phyloP scores from a whole-genome alignment of 2,329 filamentous ascomycete species.

The Malbranchea cinnamomea region DNA sequence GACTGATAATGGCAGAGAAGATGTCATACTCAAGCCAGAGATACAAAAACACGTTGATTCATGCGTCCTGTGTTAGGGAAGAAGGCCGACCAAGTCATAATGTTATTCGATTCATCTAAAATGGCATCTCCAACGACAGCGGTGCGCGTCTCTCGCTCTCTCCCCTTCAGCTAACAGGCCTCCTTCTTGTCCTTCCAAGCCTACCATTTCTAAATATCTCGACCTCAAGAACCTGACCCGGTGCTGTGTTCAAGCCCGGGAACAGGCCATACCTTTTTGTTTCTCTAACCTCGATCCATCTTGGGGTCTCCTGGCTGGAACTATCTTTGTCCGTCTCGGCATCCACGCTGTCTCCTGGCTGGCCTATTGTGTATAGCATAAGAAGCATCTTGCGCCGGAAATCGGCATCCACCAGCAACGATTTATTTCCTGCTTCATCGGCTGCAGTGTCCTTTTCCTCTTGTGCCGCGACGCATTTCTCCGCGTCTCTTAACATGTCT shows the following conservation, averaged over 20 bases:
- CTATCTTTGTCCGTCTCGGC: background rate
- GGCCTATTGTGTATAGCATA: constrained; percentile 1
- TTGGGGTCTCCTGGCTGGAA: too few relatives aligned
- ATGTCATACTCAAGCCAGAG: too few relatives aligned
- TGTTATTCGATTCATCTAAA: too few relatives aligned
- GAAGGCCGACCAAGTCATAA: too few relatives aligned
- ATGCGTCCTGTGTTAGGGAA: too few relatives aligned
- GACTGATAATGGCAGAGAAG: too few relatives aligned
- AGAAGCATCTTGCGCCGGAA: constrained; percentile 2
- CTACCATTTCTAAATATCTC: constrained; percentile 3
- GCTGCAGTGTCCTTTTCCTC: background rate
- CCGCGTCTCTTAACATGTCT: constrained; percentile 3
- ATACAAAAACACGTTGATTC: too few relatives aligned
- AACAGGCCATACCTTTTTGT: constrained; percentile 4
- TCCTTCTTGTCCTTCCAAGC: background rate
- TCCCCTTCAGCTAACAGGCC: too few relatives aligned
- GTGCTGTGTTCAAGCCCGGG: constrained; percentile 2
- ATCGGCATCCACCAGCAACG: constrained; percentile 3
- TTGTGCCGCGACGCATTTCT: too few relatives aligned
- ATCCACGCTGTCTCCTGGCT: background rate
- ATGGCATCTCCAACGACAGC: too few relatives aligned
- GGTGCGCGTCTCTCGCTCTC: too few relatives aligned
- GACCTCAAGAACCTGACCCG: constrained; percentile 5
- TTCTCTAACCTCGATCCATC: constrained; percentile 7
- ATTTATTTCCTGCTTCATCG: background rate